Conservation (phyloP, 495 filamentous ascomycete species). For the Tetracladium setigerum region DNA sequence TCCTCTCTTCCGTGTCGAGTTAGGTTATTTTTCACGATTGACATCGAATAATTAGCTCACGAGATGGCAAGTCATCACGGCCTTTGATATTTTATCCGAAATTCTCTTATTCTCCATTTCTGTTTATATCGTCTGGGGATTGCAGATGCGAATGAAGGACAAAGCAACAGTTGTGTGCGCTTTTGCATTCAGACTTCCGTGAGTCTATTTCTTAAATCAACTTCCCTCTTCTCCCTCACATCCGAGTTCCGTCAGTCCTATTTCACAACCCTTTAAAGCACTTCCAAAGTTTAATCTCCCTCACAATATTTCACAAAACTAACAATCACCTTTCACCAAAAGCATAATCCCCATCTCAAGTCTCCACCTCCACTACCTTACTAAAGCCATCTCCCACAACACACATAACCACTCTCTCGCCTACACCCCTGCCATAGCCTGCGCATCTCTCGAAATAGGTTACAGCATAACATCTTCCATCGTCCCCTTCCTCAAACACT, state of each 20-base stretch:
- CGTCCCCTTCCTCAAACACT: conserved; percentile 39
- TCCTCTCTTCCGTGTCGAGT: background rate
- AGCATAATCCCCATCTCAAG: conserved; percentile 6
- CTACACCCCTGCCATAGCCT: conserved; percentile 25
- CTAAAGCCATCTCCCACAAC: background rate
- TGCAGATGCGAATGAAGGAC: conserved; percentile 5
- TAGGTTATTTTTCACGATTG: no score
- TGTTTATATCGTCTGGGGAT: conserved; percentile 9
- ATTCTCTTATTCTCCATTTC: conserved; percentile 3
- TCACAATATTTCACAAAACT: no score
- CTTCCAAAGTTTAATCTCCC: background rate
- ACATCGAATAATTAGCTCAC: background rate
- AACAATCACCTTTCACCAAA: background rate
- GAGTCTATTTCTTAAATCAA: background rate
- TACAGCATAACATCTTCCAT: conserved; percentile 37
- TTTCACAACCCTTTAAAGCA: background rate
- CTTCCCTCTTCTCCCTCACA: background rate
- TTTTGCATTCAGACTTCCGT: conserved; percentile 11
- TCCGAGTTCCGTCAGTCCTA: background rate
- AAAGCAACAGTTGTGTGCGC: conserved; percentile 7
- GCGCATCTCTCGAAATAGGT: conserved; percentile 34
- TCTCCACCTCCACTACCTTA: conserved; percentile 2
- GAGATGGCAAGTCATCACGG: conserved; percentile 4
- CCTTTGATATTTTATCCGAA: conserved; percentile 9
- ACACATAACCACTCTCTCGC: conserved; percentile 1